Conservation (phyloP, 2,329 filamentous ascomycete genomes). For the Alternaria rosae region DNA sequence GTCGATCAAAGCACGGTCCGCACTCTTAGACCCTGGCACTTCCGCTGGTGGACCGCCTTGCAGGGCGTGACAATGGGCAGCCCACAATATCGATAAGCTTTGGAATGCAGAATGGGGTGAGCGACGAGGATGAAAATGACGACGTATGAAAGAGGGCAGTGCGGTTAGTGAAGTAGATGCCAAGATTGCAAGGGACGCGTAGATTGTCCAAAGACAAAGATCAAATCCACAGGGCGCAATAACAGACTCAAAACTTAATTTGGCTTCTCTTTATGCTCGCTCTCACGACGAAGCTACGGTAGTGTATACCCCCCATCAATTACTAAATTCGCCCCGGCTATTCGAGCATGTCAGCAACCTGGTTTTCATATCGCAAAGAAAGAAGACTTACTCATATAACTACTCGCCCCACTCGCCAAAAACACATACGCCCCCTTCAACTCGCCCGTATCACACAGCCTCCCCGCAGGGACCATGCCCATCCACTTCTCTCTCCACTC, state of each 20-base stretch:
- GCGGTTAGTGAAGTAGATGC: no score
- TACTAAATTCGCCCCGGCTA: constrained; percentile 1
- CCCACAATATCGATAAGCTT: no score
- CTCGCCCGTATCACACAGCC: constrained; percentile 51
- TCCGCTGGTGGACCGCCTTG: no score
- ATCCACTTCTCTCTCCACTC: constrained; percentile 43
- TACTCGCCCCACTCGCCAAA: constrained; percentile 18
- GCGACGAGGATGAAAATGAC: no score
- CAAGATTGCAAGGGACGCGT: no score
- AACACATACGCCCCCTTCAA: constrained; percentile 43
- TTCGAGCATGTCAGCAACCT: background rate
- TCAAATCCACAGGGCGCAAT: no score
- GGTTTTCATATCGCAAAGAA: background rate
- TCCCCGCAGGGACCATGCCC: constrained; percentile 47
- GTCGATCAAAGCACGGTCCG: no score
- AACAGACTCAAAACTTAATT: background rate
- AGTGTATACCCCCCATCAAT: constrained; percentile 4
- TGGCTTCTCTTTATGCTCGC: accelerated
- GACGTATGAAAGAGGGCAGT: no score
- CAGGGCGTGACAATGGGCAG: no score
- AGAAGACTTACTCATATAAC: constrained; percentile 21
- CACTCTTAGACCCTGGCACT: no score
- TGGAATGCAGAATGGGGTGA: no score
- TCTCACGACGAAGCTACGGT: background rate
- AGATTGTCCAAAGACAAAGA: no score